Evolutionary conservation across 1,284 basidiomycete species (phyloP), one percentile per base, ranked within the genome.

Genomic region (Thecaphora thlaspeos): DNA sequence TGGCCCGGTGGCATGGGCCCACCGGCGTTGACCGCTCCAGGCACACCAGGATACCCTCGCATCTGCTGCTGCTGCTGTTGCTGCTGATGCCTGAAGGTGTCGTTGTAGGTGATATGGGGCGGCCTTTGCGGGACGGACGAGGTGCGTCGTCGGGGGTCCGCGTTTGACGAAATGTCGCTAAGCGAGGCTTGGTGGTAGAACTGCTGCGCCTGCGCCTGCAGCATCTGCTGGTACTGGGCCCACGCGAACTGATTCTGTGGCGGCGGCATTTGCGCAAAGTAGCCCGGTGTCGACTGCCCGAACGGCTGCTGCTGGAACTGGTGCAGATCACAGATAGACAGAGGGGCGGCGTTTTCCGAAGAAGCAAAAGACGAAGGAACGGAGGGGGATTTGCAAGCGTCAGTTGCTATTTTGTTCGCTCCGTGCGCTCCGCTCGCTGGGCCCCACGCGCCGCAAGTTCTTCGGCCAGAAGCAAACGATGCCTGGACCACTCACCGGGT

Each of bases 181-280:
- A 48, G 10, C 10, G 57, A 30, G 23, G 58, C 48, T 34, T 58
- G 58, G 36, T 43, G 43, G 47, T 63, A 61, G 10, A 54, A 62
- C 1, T 67, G 68, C 40, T 61, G 61, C 2, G 60, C 55, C 36
- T 63, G 56, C 12, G 70, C 61, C 28, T 68, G 66, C 41, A 72
- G 43, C 68, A 70, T 70, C 43, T 72, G 68, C 51, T 72, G 70
- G 41, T 72, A 72, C 34, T 70, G 68, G 43, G 61, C 45, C 70
- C 70, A 71, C 28, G 70, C 63, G 43, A 62, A 62, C 12, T 70
- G 68, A 22, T 61, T 68, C 1, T 68, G 51, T 46, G 52, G 58
- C 14, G 46, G 26, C 19, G 54, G 49, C 50, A 56, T 52, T 45
- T 63, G 64, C 9, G 61, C 53, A 56, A 53, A 68, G 53, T 68